Base-by-base conservation (phyloP, 345 rosid genomes). In the Pseudoturritis turrita region DNA sequence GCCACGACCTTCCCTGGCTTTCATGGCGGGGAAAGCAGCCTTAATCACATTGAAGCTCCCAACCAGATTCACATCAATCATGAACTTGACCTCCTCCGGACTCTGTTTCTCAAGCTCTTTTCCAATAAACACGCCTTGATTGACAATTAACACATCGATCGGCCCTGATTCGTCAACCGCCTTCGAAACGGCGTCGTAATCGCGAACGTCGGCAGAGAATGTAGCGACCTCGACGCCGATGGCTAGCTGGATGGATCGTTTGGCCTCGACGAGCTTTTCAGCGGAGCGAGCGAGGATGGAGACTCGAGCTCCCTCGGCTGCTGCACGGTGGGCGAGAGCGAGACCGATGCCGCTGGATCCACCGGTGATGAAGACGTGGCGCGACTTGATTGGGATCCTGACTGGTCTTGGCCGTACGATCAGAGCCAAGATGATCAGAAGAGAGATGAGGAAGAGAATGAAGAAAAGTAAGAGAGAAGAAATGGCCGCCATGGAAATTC, bases 281-380 rank as follows among this genome's bases (percentile, higher is more conserved):
- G 53, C 25, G 43, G 92, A 85, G 0, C 92, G 87, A 0, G 92
- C 84, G 12, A 91, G 73, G 79, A 89, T 82, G 36, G 96, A 91
- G 53, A 89, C 87, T 5, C 80, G 73, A 35, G 96, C 89, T 2
- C 89, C 92, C 10, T 84, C 84, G 14, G 65, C 17, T 0, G 85
- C 89, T 33, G 85, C 85, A 4, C 25, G 81, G 40, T 80, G 84
- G 13, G 95, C 95, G 28, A 87, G 67, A 35, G 95, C 86, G 7
- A 86, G 78, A 11, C 96, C 89, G 17, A 90, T 90, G 40, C 95
- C 92, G 65, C 86, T 86, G 39, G 97, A 90, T 51, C 97, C 92
- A 26, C 97, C 89, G 26, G 95, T 90, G 76, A 90, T 84, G 86
- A 88, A 85, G 18, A 90, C 90, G 67, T 84, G 95, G 51, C 92